Evolutionary conservation across 2,329 filamentous ascomycete genomes (phyloP), one percentile per base, ranked within the genome.

Genomic region (Clonostachys solani): DNA sequence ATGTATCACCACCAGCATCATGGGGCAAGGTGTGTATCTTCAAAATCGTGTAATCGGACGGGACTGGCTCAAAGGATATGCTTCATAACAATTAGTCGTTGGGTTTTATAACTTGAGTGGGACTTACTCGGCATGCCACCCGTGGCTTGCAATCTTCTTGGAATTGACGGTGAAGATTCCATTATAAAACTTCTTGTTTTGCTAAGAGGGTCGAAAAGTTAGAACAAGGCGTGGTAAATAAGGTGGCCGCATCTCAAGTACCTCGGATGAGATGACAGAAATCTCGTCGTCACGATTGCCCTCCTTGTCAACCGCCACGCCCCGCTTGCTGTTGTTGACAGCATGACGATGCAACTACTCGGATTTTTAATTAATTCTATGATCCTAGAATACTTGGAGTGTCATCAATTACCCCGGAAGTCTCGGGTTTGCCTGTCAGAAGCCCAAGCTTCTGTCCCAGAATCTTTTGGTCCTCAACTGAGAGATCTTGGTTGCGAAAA

Each of bases 401-500:
- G 68, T 73, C n/a, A n/a, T n/a, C n/a, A n/a, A n/a, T n/a, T n/a
- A n/a, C n/a, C n/a, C n/a, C n/a, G 1, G 81, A 84, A 2, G 72
- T 71, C 1, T 66, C 53, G 0, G 84, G 83, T 50, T 79, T 81
- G 40, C 81, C 81, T 1, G 75, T 71, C 10, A 86, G 67, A 54
- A 79, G 67, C 10, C 84, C 83, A 3, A 87, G 70, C 1, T 74
- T 71, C 12, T 81, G 70, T 33, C 80, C 76, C 1, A 87, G 64
- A 18, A 74, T 62, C 62, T 86, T 86, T 55, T 83, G 80, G 6
- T 81, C 68, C 0, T 78, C 76, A 53, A 83, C 75, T 52, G 71
- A 71, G 6, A 84, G 63, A 55, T 81, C 67, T 50, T 86, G 83
- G 10, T 73, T 69, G 13, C 81, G 76, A 60, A 86, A 82, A 63